A percentile compares a stretch with the other conserved stretches of the same genome.
These are phyloP conservation scores for Pogostemon cablin DNA, from an alignment of 257 asterid genomes.

Conservation along the genomic window DNA sequence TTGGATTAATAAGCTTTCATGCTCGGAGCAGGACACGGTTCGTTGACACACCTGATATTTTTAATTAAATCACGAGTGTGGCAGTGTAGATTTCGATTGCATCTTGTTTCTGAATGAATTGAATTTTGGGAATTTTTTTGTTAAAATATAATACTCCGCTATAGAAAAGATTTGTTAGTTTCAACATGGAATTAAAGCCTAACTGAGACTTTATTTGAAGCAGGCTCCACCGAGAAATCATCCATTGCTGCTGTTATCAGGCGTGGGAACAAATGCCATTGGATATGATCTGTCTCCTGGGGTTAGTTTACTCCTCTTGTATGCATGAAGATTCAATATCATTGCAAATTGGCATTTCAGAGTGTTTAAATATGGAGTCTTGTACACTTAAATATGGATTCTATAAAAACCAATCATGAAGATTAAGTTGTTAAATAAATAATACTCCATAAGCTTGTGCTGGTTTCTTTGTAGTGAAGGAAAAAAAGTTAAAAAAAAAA, in stretches of 20 bases:
- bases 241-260: conserved; percentile 88
- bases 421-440: conserved; percentile 11
- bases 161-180: background rate
- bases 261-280: conserved; percentile 96
- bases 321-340: background rate
- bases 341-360: background rate
- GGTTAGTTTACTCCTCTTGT: conserved; percentile 53
- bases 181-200: conserved; percentile 18
- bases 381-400: conserved; percentile 14
- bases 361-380: conserved; percentile 14
- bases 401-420: background rate
- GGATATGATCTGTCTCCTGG: conserved; percentile 96
- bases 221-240: conserved; percentile 91
- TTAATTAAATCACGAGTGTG: background rate
- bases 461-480: background rate
- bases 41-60: background rate
- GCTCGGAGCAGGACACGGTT: background rate
- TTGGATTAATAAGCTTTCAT: background rate
- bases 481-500: too few relatives aligned
- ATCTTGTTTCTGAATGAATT: conserved; percentile 9
- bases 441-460: conserved; percentile 7
- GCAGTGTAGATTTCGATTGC: conserved; percentile 22
- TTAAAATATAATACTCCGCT: background rate
- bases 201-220: conserved; percentile 25
- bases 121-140: conserved; percentile 6